Conservation (phyloP, 257 asterid species). For the Perilla frutescens region DNA sequence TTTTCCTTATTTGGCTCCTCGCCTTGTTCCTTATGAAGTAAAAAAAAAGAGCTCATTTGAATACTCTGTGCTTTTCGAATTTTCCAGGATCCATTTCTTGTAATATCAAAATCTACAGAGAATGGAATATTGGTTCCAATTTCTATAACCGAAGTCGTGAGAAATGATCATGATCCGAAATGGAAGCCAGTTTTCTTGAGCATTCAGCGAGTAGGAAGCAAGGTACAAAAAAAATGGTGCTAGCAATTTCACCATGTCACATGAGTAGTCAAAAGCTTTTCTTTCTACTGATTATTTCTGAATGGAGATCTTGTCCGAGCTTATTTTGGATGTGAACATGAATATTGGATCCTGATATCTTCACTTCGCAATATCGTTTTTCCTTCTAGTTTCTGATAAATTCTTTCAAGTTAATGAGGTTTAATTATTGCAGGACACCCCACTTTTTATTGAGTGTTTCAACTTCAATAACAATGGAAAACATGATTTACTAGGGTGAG, state of each 20-base stretch:
- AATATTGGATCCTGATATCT: conserved; percentile 25
- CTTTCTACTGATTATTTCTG: conserved; percentile 18
- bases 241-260: conserved; percentile 25
- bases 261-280: not conserved
- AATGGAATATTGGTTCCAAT: conserved; percentile 72
- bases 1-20: conserved; percentile 23
- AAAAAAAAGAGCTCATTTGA: conserved; percentile 33
- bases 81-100: conserved; percentile 93
- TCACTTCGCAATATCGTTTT: conserved; percentile 23
- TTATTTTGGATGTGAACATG: not conserved
- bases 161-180: conserved; percentile 76
- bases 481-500: too few relatives aligned
- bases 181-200: conserved; percentile 83
- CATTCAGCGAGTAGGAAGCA: conserved; percentile 95
- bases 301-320: conserved; percentile 26
- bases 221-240: conserved; percentile 59
- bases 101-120: conserved; percentile 79
- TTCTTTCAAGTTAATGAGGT: conserved; percentile 37
- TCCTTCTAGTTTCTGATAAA: conserved; percentile 12
- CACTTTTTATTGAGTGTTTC: conserved; percentile 83
- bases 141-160: conserved; percentile 95
- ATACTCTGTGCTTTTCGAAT: not conserved
- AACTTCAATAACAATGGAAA: conserved; percentile 90
- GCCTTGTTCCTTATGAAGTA: conserved; percentile 19
- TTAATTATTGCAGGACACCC: conserved; percentile 88